Percentiles rank a stretch among this genome's conserved stretches.
These are phyloP conservation scores for Forsythia suspensa DNA, from an alignment of 257 asterid species.

Conservation along the genomic window DNA sequence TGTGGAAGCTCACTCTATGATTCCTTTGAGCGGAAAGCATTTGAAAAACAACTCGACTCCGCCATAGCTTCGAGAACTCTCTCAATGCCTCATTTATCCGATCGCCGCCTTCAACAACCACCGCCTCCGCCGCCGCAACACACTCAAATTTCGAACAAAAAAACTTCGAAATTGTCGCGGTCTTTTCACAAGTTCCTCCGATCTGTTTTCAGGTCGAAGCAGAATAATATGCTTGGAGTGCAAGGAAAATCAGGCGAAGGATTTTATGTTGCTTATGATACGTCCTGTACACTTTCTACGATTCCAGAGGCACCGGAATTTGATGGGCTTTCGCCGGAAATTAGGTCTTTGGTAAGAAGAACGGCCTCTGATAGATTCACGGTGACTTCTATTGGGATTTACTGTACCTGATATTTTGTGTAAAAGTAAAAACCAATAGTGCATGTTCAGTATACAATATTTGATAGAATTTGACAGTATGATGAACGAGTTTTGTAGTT, in stretches of 20 bases:
- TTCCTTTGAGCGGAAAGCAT: conserved; percentile 64
- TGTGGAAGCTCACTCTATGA: conserved; percentile 80
- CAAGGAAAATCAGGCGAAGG: conserved; percentile 16
- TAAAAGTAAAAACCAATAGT: too few relatives aligned
- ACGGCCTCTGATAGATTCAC: conserved; percentile 59
- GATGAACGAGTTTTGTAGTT: too few relatives aligned
- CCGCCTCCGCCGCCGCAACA: conserved; percentile 7
- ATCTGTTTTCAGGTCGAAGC: conserved; percentile 50
- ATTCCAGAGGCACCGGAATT: conserved; percentile 62
- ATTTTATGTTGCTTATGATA: conserved; percentile 36
- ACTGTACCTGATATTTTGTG: conserved; percentile 31
- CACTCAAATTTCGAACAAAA: conserved; percentile 25
- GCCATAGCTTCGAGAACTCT: conserved; percentile 62
- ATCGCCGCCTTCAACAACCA: conserved; percentile 25
- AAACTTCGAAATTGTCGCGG: conserved; percentile 46
- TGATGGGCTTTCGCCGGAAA: conserved; percentile 59
- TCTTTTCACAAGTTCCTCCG: conserved; percentile 57
- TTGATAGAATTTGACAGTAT: too few relatives aligned
- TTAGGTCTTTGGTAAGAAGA: conserved; percentile 48
- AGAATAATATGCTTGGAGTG: neutral
- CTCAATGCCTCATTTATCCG: conserved; percentile 79
- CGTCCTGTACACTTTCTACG: conserved; percentile 47
- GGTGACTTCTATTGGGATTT: conserved; percentile 47
- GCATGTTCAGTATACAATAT: too few relatives aligned
- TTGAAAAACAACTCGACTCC: conserved; percentile 60